phyloP scores from a whole-genome alignment of 352 stramenopile species.

The Pythium apleroticum region DNA sequence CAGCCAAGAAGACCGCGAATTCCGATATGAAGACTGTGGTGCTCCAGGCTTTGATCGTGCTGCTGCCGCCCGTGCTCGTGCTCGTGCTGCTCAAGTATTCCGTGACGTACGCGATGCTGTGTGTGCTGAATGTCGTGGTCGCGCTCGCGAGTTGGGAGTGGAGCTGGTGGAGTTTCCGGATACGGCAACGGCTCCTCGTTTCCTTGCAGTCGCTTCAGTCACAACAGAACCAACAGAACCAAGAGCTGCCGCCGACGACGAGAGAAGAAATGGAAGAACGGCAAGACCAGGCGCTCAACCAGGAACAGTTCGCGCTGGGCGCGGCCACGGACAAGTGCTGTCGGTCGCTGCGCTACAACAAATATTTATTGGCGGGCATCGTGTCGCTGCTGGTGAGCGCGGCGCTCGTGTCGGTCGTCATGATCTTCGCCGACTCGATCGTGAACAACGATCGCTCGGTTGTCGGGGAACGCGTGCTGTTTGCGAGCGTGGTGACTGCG shows the following conservation, averaged over 20 bases:
- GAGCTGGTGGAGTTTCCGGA: slow-evolving; percentile 64
- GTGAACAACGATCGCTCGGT: slow-evolving; percentile 7
- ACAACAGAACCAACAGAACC: slow-evolving; percentile 20
- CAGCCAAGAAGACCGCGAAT: slow-evolving; percentile 3
- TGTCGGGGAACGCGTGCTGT: slow-evolving; percentile 33
- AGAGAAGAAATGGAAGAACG: slow-evolving; percentile 5
- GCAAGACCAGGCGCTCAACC: slow-evolving; percentile 17
- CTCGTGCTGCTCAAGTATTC: slow-evolving; percentile 42
- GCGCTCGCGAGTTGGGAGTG: slow-evolving; percentile 45
- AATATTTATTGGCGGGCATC: slow-evolving; percentile 9
- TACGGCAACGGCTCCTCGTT: slow-evolving; percentile 46
- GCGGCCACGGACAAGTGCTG: neutral
- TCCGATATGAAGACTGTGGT: neutral
- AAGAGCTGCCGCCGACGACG: neutral
- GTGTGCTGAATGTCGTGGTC: slow-evolving; percentile 34
- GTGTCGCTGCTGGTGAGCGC: slow-evolving; percentile 7
- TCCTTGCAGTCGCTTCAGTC: slow-evolving; percentile 5
- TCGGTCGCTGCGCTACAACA: neutral
- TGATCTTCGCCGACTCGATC: slow-evolving; percentile 17
- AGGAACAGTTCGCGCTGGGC: slow-evolving; percentile 5
- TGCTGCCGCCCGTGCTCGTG: slow-evolving; percentile 27
- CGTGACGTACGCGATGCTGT: slow-evolving; percentile 38
- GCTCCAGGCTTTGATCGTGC: slow-evolving; percentile 1
- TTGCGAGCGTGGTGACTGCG: slow-evolving; percentile 28
- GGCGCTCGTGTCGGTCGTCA: slow-evolving; percentile 1